A percentile compares a stretch with the other conserved stretches of the same genome.
phyloP scores from a whole-genome alignment of 1,139 yeast species.

The Candida dubliniensis region DNA sequence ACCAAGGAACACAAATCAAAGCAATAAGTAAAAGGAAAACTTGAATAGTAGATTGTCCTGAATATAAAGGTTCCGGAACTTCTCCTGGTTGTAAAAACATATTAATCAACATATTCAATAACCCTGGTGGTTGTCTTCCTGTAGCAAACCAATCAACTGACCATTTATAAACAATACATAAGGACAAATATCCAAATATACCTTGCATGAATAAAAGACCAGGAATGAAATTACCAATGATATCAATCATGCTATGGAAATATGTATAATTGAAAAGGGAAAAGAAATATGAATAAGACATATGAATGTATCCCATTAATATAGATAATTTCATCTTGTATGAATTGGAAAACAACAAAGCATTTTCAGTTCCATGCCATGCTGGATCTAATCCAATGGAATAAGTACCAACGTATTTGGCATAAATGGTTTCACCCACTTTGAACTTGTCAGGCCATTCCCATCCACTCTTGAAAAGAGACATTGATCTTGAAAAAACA shows the following conservation, averaged over 20 bases:
- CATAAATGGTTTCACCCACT: conserved; percentile 58
- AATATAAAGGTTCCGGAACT: conserved; percentile 63
- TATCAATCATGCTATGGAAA: conserved; percentile 61
- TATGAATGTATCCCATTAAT: conserved; percentile 75
- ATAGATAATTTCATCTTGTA: conserved; percentile 82
- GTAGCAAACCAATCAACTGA: conserved; percentile 72
- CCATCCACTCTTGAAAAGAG: conserved; percentile 74
- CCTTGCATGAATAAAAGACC: conserved; percentile 82
- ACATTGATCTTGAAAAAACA: conserved; percentile 75
- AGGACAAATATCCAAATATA: conserved; percentile 73
- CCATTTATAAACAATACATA: conserved; percentile 79
- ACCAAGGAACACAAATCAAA: conserved; percentile 74
- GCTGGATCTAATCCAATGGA: conserved; percentile 70
- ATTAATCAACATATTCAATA: conserved; percentile 76
- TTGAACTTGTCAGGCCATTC: conserved; percentile 63
- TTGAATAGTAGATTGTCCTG: conserved; percentile 65
- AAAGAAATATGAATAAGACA: conserved; percentile 71
- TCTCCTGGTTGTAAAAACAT: conserved; percentile 81
- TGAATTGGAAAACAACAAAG: conserved; percentile 70
- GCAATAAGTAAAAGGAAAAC: conserved; percentile 59
- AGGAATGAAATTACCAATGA: conserved; percentile 76
- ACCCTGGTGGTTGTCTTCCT: conserved; percentile 72
- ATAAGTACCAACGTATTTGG: conserved; percentile 58
- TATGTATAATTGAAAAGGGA: conserved; percentile 64
- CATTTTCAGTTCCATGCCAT: conserved; percentile 84